Evolutionary conservation across 2,329 filamentous ascomycete species (phyloP).

Genomic region (Colletotrichum lupini): DNA sequence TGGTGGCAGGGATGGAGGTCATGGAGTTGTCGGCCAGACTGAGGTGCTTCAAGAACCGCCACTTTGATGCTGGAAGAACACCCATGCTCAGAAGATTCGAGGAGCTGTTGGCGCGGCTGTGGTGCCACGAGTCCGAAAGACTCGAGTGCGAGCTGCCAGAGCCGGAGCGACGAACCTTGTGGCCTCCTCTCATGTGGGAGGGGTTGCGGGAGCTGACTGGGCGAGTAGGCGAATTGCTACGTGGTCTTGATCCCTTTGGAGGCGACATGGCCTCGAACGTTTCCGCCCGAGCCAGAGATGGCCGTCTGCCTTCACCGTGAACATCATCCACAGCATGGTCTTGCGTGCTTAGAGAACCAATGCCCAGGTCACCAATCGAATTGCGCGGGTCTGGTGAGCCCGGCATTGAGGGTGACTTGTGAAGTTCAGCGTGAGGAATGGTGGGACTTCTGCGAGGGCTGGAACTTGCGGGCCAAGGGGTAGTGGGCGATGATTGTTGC

Average conservation of each 20-base stretch:
- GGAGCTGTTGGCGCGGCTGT: conserved; percentile 73
- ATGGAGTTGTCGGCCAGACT: conserved; percentile 93
- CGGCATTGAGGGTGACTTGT: conserved; percentile 76
- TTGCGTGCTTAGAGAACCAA: conserved; percentile 69
- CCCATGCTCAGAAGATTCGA: conserved; percentile 80
- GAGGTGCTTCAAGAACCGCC: conserved; percentile 93
- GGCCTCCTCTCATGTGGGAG: conserved; percentile 73
- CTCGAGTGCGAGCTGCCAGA: conserved; percentile 94
- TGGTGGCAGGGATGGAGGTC: conserved; percentile 79
- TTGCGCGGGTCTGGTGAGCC: conserved; percentile 66
- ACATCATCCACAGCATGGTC: conserved; percentile 60
- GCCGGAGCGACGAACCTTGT: conserved; percentile 85
- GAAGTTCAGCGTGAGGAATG: conserved; percentile 72
- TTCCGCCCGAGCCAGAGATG: conserved; percentile 59
- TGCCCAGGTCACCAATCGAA: conserved; percentile 61
- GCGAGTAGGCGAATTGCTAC: conserved; percentile 85
- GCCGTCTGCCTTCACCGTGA: conserved; percentile 49
- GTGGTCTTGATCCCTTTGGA: conserved; percentile 62
- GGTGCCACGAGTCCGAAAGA: conserved; percentile 72
- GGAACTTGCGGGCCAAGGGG: conserved; percentile 70
- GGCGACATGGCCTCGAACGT: conserved; percentile 59
- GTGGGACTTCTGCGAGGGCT: conserved; percentile 73
- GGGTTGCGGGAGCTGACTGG: conserved; percentile 80
- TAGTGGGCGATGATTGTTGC: conserved; percentile 81
- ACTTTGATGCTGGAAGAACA: conserved; percentile 85